Evolutionary conservation across 1,284 basidiomycete species (phyloP).

Genomic region (Xanthoconium separans): DNA sequence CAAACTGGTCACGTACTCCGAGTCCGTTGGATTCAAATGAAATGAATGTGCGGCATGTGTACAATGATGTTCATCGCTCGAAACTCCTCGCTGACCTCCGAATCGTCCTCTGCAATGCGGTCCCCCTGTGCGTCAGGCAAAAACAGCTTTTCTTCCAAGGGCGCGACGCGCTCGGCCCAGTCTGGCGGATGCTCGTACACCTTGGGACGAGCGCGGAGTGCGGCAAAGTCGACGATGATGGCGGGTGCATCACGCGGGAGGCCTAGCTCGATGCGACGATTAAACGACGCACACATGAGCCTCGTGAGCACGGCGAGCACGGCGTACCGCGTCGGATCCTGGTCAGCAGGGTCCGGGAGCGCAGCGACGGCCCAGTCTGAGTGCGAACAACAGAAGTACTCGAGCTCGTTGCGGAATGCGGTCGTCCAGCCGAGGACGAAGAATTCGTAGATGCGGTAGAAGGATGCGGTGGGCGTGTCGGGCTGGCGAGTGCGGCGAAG

Average conservation of each 20-base stretch:
- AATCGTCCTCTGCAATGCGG: conserved; percentile 13
- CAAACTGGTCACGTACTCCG: neutral
- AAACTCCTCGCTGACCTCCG: conserved; percentile 25
- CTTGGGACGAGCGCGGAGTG: conserved; percentile 31
- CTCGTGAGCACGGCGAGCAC: conserved; percentile 33
- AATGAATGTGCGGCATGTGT: conserved; percentile 23
- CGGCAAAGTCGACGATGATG: conserved; percentile 31
- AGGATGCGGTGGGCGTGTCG: conserved; percentile 15
- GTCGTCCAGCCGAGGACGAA: conserved; percentile 22
- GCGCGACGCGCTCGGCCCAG: conserved; percentile 26
- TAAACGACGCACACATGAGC: conserved; percentile 33
- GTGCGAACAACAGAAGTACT: conserved; percentile 27
- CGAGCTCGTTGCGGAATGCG: conserved; percentile 29
- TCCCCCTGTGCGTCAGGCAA: conserved; percentile 24
- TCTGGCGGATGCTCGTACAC: conserved; percentile 29
- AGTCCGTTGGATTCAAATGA: conserved; percentile 9
- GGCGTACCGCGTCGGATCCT: conserved; percentile 26
- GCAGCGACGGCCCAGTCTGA: conserved; percentile 26
- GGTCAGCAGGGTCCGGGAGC: conserved; percentile 30
- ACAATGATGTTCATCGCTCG: conserved; percentile 22
- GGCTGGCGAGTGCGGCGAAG: neutral
- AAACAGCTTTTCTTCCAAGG: conserved; percentile 19
- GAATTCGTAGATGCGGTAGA: conserved; percentile 32
- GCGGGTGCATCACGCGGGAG: conserved; percentile 34
- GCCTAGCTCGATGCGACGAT: conserved; percentile 32